These are phyloP conservation scores for Zygosaccharomyces kombuchaensis DNA, from an alignment of 805 yeast species.

Conservation along the genomic window DNA sequence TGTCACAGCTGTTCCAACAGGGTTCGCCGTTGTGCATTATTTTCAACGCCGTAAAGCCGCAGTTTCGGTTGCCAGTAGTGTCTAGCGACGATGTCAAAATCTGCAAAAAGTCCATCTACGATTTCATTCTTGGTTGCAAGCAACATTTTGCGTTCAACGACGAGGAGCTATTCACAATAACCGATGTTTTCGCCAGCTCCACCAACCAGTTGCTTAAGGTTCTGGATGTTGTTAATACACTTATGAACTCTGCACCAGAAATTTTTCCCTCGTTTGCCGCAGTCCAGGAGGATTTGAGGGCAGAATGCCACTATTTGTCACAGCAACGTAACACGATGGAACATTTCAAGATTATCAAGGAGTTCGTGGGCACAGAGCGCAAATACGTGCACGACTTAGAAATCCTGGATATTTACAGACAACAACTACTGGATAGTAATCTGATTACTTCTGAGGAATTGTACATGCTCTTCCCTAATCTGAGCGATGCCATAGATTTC, in stretches of 20 bases:
- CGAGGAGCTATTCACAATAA: conserved; percentile 81
- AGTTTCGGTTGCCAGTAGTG: conserved; percentile 55
- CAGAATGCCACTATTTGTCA: conserved; percentile 12
- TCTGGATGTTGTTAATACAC: conserved; percentile 62
- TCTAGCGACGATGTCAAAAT: conserved; percentile 76
- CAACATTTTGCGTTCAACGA: conserved; percentile 68
- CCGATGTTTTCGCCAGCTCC: conserved; percentile 80
- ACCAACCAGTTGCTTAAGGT: conserved; percentile 75
- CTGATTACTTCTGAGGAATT: conserved; percentile 73
- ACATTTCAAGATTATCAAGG: conserved; percentile 64
- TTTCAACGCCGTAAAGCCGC: conserved; percentile 65
- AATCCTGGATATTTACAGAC: conserved; percentile 59
- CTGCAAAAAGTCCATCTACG: conserved; percentile 86
- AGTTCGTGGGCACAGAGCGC: conserved; percentile 84
- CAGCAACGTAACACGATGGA: conserved; percentile 28
- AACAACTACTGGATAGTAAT: conserved; percentile 61
- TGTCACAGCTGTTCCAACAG: conserved; percentile 83
- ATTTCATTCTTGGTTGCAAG: conserved; percentile 83
- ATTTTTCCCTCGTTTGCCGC: conserved; percentile 35
- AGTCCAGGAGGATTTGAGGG: conserved; percentile 28
- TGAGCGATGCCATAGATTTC: conserved; percentile 79
- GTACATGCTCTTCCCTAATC: conserved; percentile 78
- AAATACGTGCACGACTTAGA: conserved; percentile 91
- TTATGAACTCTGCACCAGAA: conserved; percentile 52
- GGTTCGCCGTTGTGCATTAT: conserved; percentile 89